A percentile compares a stretch with the other conserved stretches of the same genome.
These are phyloP conservation scores for Jacaranda copaia DNA, from an alignment of 257 asterid genomes.

Conservation along the genomic window DNA sequence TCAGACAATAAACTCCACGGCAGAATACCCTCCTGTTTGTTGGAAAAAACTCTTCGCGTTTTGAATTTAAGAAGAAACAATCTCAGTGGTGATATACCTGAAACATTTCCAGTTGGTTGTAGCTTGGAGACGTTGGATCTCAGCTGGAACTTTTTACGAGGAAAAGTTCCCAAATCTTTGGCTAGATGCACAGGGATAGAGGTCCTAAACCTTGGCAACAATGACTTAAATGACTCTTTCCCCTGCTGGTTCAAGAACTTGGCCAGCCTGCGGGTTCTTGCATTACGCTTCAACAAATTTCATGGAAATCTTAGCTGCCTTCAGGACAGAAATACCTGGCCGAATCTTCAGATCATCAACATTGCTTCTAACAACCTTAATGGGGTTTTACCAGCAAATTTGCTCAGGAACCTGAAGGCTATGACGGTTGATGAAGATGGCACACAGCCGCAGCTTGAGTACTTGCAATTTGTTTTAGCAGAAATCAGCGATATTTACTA, in stretches of 20 bases:
- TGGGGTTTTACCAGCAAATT: slow-evolving; percentile 41
- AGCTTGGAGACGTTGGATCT: slow-evolving; percentile 54
- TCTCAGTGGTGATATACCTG: slow-evolving; percentile 52
- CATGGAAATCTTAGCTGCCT: slow-evolving; percentile 47
- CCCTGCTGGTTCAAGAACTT: slow-evolving; percentile 53
- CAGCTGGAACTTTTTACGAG: slow-evolving; percentile 49
- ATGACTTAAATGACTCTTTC: slow-evolving; percentile 44
- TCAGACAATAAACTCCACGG: slow-evolving; percentile 57
- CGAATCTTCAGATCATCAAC: slow-evolving; percentile 48
- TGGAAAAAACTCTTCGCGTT: slow-evolving; percentile 33
- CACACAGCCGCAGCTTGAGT: slow-evolving; percentile 13
- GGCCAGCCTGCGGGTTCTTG: slow-evolving; percentile 40
- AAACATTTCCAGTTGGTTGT: slow-evolving; percentile 42
- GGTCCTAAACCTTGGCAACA: slow-evolving; percentile 56
- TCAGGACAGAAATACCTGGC: slow-evolving; percentile 30
- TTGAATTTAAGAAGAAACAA: slow-evolving; percentile 57
- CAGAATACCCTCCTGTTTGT: slow-evolving; percentile 56
- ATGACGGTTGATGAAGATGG: slow-evolving; percentile 32
- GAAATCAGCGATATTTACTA: slow-evolving; percentile 33
- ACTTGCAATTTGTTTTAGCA: slow-evolving; percentile 15
- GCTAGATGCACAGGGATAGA: slow-evolving; percentile 44
- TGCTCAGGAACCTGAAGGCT: slow-evolving; percentile 39
- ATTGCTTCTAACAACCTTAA: slow-evolving; percentile 47
- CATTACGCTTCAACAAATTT: slow-evolving; percentile 44
- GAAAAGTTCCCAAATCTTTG: slow-evolving; percentile 55